These are phyloP conservation scores for Sphagnum contortum DNA, from an alignment of 225 moss, liverwort and hornwort species.

Conservation along the genomic window DNA sequence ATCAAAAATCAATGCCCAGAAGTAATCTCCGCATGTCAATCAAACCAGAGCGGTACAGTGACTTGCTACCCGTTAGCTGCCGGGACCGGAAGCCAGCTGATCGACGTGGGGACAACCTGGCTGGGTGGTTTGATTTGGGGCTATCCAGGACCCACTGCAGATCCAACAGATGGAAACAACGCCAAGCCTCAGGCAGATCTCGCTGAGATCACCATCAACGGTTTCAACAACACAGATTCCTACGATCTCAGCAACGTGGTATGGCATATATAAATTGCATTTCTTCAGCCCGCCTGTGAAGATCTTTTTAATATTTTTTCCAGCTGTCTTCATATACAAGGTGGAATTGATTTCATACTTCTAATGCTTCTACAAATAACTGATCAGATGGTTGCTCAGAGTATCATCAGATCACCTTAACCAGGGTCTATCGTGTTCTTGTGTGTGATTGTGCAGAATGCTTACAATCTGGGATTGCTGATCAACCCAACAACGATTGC, in stretches of 20 bases:
- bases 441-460: slow-evolving; percentile 17
- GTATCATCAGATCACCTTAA: no score
- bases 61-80: neutral
- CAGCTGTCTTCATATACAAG: no score
- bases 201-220: slow-evolving; percentile 9
- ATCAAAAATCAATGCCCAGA: neutral
- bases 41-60: neutral
- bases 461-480: slow-evolving; percentile 21
- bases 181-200: slow-evolving; percentile 8
- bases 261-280: neutral
- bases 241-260: slow-evolving; percentile 17
- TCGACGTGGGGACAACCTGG: neutral
- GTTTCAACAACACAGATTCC: neutral
- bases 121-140: slow-evolving; percentile 15
- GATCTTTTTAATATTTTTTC: no score
- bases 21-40: neutral
- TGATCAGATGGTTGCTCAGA: no score
- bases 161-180: neutral
- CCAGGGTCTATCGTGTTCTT: no score
- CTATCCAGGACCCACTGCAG: neutral
- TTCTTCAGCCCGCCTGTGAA: no score
- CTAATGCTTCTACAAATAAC: no score
- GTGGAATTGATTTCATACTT: no score
- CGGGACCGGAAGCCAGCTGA: neutral
- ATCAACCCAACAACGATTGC: slow-evolving; percentile 20